A percentile compares a stretch with the other conserved stretches of the same genome.
Conservation (phyloP, 768 basidiomycete species). For the Porpolomopsis calyptriformis region DNA sequence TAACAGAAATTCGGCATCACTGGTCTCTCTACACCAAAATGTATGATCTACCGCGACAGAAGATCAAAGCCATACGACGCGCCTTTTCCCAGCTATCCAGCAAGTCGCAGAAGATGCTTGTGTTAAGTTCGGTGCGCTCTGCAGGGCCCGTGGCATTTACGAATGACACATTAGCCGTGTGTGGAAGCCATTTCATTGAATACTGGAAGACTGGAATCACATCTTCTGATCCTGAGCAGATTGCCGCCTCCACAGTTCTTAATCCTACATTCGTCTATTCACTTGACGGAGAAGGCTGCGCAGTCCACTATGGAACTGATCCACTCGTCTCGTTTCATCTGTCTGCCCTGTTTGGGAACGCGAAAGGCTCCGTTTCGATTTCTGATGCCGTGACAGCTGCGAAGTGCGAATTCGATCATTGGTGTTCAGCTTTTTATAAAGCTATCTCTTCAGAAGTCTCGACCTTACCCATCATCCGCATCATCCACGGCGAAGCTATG, state of each 20-base stretch:
- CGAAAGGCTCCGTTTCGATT: not conserved
- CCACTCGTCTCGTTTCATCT: constrained; percentile 25
- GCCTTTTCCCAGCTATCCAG: no score
- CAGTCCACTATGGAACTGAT: constrained; percentile 25
- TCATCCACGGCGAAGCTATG: constrained; percentile 20
- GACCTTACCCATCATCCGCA: constrained; percentile 14
- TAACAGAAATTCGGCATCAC: constrained; percentile 28
- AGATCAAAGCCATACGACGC: no score
- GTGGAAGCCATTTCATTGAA: constrained; percentile 6
- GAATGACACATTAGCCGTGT: no score
- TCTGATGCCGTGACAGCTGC: constrained; percentile 15
- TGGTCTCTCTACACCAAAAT: constrained; percentile 33
- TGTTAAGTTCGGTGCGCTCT: no score
- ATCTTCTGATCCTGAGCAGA: constrained; percentile 10
- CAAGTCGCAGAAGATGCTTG: no score
- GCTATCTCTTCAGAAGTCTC: constrained; percentile 8
- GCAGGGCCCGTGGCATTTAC: no score
- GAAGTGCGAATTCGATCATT: constrained; percentile 16
- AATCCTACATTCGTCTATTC: constrained; percentile 29
- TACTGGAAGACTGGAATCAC: constrained; percentile 27
- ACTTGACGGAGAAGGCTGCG: constrained; percentile 20
- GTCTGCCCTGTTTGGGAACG: constrained; percentile 15
- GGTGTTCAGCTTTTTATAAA: constrained; percentile 20
- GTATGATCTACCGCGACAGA: no score
- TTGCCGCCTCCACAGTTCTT: constrained; percentile 16